These are phyloP conservation scores for Debaryomycetaceae sp. DNA, from an alignment of 1,139 yeast genomes.

Conservation along the genomic window DNA sequence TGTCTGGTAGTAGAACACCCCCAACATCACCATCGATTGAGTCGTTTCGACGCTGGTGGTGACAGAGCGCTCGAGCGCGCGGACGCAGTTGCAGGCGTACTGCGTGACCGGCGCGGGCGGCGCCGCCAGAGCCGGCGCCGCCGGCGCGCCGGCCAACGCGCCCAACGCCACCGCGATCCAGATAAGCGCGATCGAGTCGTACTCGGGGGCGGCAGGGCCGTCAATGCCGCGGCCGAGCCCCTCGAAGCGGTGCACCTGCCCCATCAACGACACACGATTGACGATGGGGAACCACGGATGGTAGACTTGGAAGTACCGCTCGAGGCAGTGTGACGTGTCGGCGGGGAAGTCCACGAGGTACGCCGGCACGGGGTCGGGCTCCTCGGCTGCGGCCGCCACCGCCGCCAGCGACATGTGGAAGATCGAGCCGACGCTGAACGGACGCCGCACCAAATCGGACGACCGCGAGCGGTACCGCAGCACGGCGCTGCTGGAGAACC, in stretches of 20 bases:
- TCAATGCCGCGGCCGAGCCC: constrained; percentile 1
- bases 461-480: constrained; percentile 10
- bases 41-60: constrained; percentile 22
- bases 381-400: constrained; percentile 7
- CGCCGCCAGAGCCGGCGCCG: no score
- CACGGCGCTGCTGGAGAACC: constrained; percentile 16
- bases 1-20: constrained; percentile 18
- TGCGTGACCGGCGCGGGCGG: constrained; percentile 10
- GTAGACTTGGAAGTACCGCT: constrained; percentile 16
- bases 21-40: constrained; percentile 20
- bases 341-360: constrained; percentile 19
- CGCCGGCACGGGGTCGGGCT: constrained; percentile 14
- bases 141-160: no score
- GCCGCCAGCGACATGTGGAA: constrained; percentile 19
- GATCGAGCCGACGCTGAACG: constrained; percentile 22
- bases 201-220: constrained; percentile 14
- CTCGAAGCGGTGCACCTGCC: constrained; percentile 13
- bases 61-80: constrained; percentile 20
- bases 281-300: constrained; percentile 22
- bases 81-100: constrained; percentile 19
- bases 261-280: constrained; percentile 15
- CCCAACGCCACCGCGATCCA: constrained; percentile 22
- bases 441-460: constrained; percentile 9
- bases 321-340: constrained; percentile 14
- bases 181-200: constrained; percentile 18